Base-by-base conservation (phyloP, 169 alveolate species). In the Plasmodium billcollinsi region DNA sequence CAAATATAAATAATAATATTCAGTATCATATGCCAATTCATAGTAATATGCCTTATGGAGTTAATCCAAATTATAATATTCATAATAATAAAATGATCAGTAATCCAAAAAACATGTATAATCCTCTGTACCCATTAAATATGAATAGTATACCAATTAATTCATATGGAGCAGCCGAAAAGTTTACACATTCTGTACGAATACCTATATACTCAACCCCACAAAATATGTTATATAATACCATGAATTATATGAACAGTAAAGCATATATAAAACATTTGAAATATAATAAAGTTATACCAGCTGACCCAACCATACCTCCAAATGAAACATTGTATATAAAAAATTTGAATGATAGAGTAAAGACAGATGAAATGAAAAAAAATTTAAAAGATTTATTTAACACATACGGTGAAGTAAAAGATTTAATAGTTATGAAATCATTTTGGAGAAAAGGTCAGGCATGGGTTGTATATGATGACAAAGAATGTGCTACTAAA, bases 381-480 rank as follows among this genome's bases (percentile, higher is more conserved):
- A 92, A 88, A 26, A 92, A 66, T 12, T 72, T 95, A 71, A 63
- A 78, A 52, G 93, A 93, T 39, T 50, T 95, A 76, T 95, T 95
- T 70, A 85, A 83, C 15, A 90, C 85, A 49, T 95, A 73, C 56
- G 97, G 97, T 18, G 89, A 70, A 50, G 88, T 95, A 24, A 67
- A 93, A 65, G 95, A 95, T 49, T 59, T 95, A 52, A 93, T 95
- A 9, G 97, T 96, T 18, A 93, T 95, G 95, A 89, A 92, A 47
- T 95, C 97, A 18, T 95, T 95, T 89, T 95, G 97, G 97, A 73
- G 97, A 61, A 92, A 92, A 52, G 97, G 97, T 12, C 97, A 95
- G 88, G 97, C 97, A 11, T 95, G 97, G 95, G 73, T 95, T 24
- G 93, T 95, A 15, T 95, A 89, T 69, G 94, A 88, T 39, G 72